Conservation (phyloP, 176 grass and related monocot species). For the Elaeis guineensis region DNA sequence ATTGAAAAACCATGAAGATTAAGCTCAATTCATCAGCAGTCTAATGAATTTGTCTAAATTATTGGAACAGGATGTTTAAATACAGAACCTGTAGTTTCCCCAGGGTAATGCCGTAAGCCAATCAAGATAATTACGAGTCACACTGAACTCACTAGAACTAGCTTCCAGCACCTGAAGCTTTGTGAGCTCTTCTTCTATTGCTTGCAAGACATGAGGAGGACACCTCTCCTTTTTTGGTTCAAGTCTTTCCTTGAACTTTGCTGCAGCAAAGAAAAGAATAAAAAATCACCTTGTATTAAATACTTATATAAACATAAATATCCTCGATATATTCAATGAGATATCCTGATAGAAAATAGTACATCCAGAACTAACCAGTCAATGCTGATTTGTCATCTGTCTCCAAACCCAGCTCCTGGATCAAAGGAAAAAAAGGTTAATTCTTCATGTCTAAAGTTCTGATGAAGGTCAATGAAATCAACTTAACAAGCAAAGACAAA, state of each 20-base stretch:
- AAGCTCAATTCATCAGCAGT: too few species aligned
- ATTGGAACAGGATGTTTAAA: not conserved
- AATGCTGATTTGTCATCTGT: conserved; percentile 96
- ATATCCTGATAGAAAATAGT: not conserved
- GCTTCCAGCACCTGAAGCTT: conserved; percentile 88
- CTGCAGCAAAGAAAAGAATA: conserved; percentile 34
- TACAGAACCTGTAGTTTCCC: conserved; percentile 84
- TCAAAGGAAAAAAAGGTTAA: not conserved
- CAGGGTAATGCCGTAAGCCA: conserved; percentile 92
- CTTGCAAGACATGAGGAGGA: conserved; percentile 91
- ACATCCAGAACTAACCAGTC: conserved; percentile 56
- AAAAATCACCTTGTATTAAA: not conserved
- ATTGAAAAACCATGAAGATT: conserved; percentile 5
- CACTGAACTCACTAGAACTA: conserved; percentile 94
- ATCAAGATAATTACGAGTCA: conserved; percentile 99
- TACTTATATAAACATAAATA: not conserved
- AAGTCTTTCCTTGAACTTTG: conserved; percentile 89
- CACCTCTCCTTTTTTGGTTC: conserved; percentile 89
- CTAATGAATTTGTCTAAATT: not conserved
- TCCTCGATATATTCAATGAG: too few species aligned
- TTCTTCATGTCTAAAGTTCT: not conserved
- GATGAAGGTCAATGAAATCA: not conserved
- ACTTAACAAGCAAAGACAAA: not conserved
- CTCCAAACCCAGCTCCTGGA: conserved; percentile 90
- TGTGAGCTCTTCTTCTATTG: conserved; percentile 93